These are phyloP conservation scores for Fomitiporia mediterranea DNA, from an alignment of 1,284 basidiomycete species.

Conservation along the genomic window DNA sequence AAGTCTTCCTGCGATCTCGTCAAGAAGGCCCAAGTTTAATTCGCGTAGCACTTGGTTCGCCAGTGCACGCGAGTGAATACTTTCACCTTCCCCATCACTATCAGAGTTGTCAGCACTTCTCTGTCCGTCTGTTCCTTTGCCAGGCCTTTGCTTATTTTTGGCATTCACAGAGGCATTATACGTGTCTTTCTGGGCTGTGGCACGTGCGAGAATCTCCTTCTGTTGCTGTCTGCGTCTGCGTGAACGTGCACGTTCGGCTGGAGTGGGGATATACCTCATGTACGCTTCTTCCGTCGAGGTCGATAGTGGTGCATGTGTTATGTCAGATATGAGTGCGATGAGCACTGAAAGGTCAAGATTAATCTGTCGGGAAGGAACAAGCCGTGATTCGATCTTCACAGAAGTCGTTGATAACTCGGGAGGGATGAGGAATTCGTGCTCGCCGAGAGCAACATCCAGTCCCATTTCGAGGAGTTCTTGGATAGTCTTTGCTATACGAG, in stretches of 20 bases:
- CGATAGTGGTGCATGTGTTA: conserved; percentile 71
- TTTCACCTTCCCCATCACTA: conserved; percentile 31
- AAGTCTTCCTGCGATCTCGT: conserved; percentile 54
- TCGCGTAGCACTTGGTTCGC: conserved; percentile 67
- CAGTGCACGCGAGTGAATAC: conserved; percentile 58
- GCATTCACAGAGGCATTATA: background rate
- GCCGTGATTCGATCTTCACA: conserved; percentile 15
- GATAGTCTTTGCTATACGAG: conserved; percentile 61
- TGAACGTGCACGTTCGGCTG: conserved; percentile 56
- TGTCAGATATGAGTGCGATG: conserved; percentile 78
- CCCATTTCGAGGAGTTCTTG: conserved; percentile 53
- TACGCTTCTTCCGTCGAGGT: conserved; percentile 50
- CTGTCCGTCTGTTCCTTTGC: background rate
- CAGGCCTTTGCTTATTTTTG: conserved; percentile 2
- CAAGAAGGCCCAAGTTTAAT: conserved; percentile 59
- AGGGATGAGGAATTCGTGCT: conserved; percentile 34
- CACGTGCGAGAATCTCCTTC: conserved; percentile 4
- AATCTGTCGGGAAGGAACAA: conserved; percentile 51
- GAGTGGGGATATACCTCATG: conserved; percentile 54
- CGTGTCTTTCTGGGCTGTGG: conserved; percentile 9
- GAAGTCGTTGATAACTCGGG: conserved; percentile 21
- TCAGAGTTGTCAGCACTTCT: conserved; percentile 25
- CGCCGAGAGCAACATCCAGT: conserved; percentile 64
- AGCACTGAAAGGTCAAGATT: conserved; percentile 80
- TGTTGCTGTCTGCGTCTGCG: conserved; percentile 32